These are phyloP conservation scores for Umbelopsis sp. DNA, from an alignment of 192 early-diverging fungal genomes.

Conservation along the genomic window DNA sequence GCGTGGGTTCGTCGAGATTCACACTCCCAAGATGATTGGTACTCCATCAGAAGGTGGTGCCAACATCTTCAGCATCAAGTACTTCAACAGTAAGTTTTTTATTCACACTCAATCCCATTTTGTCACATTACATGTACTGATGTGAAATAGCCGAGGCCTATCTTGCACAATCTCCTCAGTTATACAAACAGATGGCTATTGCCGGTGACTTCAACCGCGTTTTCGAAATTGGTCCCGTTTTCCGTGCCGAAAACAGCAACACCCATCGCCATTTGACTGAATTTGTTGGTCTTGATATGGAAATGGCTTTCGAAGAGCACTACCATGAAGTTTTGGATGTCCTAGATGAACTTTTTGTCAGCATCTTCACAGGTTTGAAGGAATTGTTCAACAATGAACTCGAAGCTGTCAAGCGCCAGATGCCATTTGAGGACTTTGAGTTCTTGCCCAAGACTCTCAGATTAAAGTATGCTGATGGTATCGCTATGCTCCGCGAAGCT, in stretches of 20 bases:
- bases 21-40: conserved; percentile 95
- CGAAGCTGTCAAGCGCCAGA: conserved; percentile 84
- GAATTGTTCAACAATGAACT: conserved; percentile 80
- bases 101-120: too few relatives aligned
- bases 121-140: not conserved
- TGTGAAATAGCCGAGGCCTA: conserved; percentile 64
- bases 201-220: conserved; percentile 96
- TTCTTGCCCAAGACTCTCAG: conserved; percentile 82
- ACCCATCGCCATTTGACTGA: conserved; percentile 99
- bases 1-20: conserved; percentile 91
- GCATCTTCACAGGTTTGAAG: conserved; percentile 91
- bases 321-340: conserved; percentile 98
- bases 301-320: conserved; percentile 99
- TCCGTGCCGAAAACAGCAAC: conserved; percentile 97
- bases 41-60: conserved; percentile 96
- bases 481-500: conserved; percentile 83
- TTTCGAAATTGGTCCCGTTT: conserved; percentile 97
- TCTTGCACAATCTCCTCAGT: conserved; percentile 97
- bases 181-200: conserved; percentile 99
- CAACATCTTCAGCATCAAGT: conserved; percentile 96
- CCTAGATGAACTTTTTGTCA: conserved; percentile 89
- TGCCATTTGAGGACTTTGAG: conserved; percentile 90
- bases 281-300: conserved; percentile 97
- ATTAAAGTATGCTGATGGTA: conserved; percentile 87
- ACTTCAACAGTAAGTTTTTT: conserved; percentile 82